Evolutionary conservation across 768 basidiomycete species (phyloP).

Genomic region (Lentinus tigrinus): DNA sequence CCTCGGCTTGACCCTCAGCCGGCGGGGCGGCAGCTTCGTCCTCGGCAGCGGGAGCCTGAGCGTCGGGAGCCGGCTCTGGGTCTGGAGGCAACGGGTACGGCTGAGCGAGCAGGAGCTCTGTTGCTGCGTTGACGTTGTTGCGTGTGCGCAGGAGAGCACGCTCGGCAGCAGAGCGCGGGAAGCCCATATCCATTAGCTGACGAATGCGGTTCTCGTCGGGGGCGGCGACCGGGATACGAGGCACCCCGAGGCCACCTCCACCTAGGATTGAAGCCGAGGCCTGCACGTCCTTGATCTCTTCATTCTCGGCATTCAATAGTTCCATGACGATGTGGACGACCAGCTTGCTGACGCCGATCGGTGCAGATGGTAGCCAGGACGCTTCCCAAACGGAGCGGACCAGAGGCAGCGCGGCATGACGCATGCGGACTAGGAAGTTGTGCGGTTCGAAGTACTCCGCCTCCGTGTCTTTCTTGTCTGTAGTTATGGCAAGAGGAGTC

Average conservation of each 20-base stretch:
- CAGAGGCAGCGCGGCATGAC: conserved; percentile 67
- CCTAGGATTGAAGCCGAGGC: conserved; percentile 33
- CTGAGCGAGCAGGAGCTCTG: conserved; percentile 81
- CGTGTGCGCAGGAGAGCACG: conserved; percentile 79
- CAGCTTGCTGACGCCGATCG: conserved; percentile 70
- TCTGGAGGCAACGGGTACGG: conserved; percentile 78
- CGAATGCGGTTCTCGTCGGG: conserved; percentile 76
- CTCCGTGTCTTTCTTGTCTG: conserved; percentile 79
- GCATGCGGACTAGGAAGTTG: conserved; percentile 82
- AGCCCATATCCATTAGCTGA: conserved; percentile 95
- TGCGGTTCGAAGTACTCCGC: conserved; percentile 80
- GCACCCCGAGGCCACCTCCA: conserved; percentile 31
- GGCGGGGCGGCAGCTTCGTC: conserved; percentile 13
- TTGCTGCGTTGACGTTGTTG: conserved; percentile 87
- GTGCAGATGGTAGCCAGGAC: conserved; percentile 75
- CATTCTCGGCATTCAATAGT: conserved; percentile 78
- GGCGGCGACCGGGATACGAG: conserved; percentile 36
- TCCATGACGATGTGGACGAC: conserved; percentile 79
- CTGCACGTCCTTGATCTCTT: conserved; percentile 57
- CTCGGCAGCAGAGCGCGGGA: conserved; percentile 84
- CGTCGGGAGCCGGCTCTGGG: conserved; percentile 40
- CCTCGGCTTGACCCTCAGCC: conserved; percentile 26
- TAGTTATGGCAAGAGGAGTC: conserved; percentile 65
- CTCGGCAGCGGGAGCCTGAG: conserved; percentile 23
- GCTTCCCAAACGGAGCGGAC: conserved; percentile 77